Percentiles rank a stretch among this genome's conserved stretches.
Conservation (phyloP, 805 yeast genomes). For the Zygotorulaspora danielsina region DNA sequence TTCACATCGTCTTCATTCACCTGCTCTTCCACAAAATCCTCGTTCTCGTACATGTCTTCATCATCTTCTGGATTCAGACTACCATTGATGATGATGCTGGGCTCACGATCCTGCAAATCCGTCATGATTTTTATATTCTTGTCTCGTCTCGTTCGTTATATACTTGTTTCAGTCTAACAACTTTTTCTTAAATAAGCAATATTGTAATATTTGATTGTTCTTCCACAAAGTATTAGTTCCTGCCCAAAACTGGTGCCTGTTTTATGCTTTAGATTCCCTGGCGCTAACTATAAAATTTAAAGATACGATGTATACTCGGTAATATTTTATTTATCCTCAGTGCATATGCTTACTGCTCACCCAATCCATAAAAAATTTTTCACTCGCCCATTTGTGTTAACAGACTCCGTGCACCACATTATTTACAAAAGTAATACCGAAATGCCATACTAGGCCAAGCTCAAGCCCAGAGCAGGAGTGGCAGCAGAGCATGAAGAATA, state of each 20-base stretch:
- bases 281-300: neutral
- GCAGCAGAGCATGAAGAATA: no score
- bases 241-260: neutral
- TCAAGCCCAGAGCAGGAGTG: no score
- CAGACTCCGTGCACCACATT: neutral
- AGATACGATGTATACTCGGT: neutral
- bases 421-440: neutral
- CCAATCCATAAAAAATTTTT: constrained; percentile 2
- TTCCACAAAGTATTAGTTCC: neutral
- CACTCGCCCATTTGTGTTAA: neutral
- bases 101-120: constrained; percentile 78
- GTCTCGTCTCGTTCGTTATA: neutral
- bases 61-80: constrained; percentile 39
- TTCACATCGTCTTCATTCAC: constrained; percentile 35
- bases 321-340: constrained; percentile 1
- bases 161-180: no score
- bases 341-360: constrained; percentile 4
- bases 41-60: constrained; percentile 36
- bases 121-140: constrained; percentile 47
- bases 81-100: constrained; percentile 76
- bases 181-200: no score
- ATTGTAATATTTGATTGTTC: neutral
- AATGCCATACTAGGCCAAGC: neutral
- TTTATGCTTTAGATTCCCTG: neutral
- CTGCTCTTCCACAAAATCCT: constrained; percentile 37